These are phyloP conservation scores for Neurospora discreta DNA, from an alignment of 495 filamentous ascomycete genomes.

Conservation along the genomic window DNA sequence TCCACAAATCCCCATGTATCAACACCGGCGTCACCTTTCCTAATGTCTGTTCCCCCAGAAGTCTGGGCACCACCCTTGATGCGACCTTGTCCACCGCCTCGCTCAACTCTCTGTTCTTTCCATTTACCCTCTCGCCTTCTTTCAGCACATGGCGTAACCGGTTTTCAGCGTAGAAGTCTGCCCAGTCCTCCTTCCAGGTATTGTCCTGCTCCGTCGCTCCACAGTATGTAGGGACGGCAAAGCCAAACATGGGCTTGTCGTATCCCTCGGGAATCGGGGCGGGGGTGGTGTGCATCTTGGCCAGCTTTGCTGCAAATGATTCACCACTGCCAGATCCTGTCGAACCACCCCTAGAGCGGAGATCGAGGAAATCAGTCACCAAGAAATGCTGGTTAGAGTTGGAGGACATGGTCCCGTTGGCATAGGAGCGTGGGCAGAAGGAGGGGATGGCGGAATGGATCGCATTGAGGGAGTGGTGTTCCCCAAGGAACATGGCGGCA, in stretches of 20 bases:
- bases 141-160: slow-evolving; percentile 54
- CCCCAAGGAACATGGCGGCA: slow-evolving; percentile 72
- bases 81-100: slow-evolving; percentile 53
- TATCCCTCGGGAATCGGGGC: slow-evolving; percentile 53
- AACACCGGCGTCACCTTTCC: slow-evolving; percentile 56
- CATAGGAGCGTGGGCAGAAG: slow-evolving; percentile 62
- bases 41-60: slow-evolving; percentile 61
- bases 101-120: slow-evolving; percentile 48
- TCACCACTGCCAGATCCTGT: slow-evolving; percentile 23
- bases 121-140: slow-evolving; percentile 48
- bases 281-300: slow-evolving; percentile 65
- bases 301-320: slow-evolving; percentile 64
- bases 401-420: slow-evolving; percentile 51
- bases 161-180: slow-evolving; percentile 70
- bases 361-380: slow-evolving; percentile 69
- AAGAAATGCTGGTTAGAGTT: slow-evolving; percentile 51
- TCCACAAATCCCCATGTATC: slow-evolving; percentile 87
- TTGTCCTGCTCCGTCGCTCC: slow-evolving; percentile 78
- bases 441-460: slow-evolving; percentile 59
- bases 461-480: slow-evolving; percentile 74
- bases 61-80: slow-evolving; percentile 50
- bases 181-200: slow-evolving; percentile 55
- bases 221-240: slow-evolving; percentile 73
- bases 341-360: slow-evolving; percentile 28
- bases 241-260: slow-evolving; percentile 58